Evolutionary conservation across 2,329 filamentous ascomycete species (phyloP).

Genomic region (Tolypocladium paradoxum): DNA sequence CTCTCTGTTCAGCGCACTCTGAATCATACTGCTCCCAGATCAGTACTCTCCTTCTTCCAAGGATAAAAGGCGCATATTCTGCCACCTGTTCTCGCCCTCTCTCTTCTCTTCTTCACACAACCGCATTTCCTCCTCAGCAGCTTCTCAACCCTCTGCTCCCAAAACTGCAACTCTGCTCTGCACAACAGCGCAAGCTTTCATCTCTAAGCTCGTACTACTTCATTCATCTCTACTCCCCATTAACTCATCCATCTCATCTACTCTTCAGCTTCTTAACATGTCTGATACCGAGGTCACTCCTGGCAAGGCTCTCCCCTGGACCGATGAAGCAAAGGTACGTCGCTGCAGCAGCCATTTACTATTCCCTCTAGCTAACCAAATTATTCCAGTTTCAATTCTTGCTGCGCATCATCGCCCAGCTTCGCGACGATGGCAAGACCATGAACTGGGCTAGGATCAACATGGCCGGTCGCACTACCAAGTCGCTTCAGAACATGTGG

Average conservation of each 20-base stretch:
- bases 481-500: conserved; percentile 27
- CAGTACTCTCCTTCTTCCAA: background rate
- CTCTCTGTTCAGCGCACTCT: background rate
- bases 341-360: background rate
- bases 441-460: conserved; percentile 24
- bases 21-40: background rate
- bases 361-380: background rate
- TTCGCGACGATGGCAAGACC: conserved; percentile 18
- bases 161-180: background rate
- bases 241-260: background rate
- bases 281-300: conserved; percentile 13
- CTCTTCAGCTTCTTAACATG: background rate
- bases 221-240: background rate
- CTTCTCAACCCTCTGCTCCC: background rate
- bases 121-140: background rate
- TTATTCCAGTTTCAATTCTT: conserved; percentile 21
- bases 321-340: conserved; percentile 24
- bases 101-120: background rate
- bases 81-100: background rate
- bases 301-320: conserved; percentile 19
- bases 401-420: conserved; percentile 22
- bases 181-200: background rate
- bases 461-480: conserved; percentile 26
- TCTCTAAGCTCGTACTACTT: background rate
- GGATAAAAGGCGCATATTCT: background rate